Conservation (phyloP, 2,329 filamentous ascomycete genomes). For the Penicillium glabrum region DNA sequence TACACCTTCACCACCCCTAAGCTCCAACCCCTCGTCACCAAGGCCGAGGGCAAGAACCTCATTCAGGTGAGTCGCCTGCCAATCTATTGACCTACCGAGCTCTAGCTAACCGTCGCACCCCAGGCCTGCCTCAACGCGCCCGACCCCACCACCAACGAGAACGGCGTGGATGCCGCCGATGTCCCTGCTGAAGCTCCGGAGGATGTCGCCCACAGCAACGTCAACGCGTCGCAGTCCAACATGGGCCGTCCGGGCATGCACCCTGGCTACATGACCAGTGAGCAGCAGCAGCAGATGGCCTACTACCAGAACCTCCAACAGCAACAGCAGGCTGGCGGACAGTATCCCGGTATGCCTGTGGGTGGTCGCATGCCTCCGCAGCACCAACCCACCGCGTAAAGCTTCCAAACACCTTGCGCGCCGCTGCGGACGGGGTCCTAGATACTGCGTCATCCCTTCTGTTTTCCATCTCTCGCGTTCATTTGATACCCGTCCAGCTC, state of each 20-base stretch:
- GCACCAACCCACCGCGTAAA: slow-evolving; percentile 73
- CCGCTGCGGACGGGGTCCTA: slow-evolving; percentile 20
- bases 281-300: slow-evolving; percentile 72
- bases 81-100: not conserved
- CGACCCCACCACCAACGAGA: slow-evolving; percentile 81
- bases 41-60: slow-evolving; percentile 97
- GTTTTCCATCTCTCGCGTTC: slow-evolving; percentile 31
- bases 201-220: slow-evolving; percentile 74
- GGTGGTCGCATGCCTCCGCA: slow-evolving; percentile 78
- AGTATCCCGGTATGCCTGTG: slow-evolving; percentile 73
- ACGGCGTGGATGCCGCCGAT: slow-evolving; percentile 73
- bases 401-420: slow-evolving; percentile 14
- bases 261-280: slow-evolving; percentile 66
- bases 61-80: slow-evolving; percentile 74
- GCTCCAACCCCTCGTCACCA: slow-evolving; percentile 95
- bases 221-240: slow-evolving; percentile 66
- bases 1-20: slow-evolving; percentile 99
- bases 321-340: slow-evolving; percentile 64
- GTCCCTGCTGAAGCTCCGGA: slow-evolving; percentile 82
- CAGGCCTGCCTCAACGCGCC: slow-evolving; percentile 96
- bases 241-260: slow-evolving; percentile 69
- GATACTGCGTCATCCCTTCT: slow-evolving; percentile 27
- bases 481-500: slow-evolving; percentile 39
- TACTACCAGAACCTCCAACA: slow-evolving; percentile 82
- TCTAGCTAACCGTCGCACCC: not conserved